Conservation (phyloP, 208 protist genomes). For the Wallacemonas sp. region DNA sequence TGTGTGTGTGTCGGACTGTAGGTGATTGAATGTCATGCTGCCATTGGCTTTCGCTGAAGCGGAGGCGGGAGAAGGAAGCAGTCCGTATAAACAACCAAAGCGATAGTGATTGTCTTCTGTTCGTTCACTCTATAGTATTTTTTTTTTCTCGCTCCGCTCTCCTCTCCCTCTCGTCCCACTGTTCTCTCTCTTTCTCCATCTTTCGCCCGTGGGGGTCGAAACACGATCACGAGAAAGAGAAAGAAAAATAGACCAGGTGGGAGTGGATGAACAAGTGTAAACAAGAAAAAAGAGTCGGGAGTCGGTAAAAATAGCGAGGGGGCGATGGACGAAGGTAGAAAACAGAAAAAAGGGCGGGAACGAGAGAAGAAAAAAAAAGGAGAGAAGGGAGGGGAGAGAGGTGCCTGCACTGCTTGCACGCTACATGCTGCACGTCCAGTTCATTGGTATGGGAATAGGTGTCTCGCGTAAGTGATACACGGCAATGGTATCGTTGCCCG, state of each 20-base stretch:
- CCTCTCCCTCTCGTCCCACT: no score
- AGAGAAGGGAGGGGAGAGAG: not conserved
- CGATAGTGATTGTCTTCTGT: no score
- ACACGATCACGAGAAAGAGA: conserved; percentile 14
- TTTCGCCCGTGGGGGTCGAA: no score
- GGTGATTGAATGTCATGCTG: not conserved
- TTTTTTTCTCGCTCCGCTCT: no score
- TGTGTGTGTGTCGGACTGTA: not conserved
- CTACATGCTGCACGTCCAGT: conserved; percentile 21
- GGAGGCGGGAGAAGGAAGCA: no score
- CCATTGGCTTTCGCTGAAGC: not conserved
- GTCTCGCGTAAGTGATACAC: conserved; percentile 75
- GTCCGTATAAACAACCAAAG: no score
- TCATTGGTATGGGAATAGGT: conserved; percentile 30
- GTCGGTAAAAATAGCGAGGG: not conserved
- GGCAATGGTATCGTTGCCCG: conserved; percentile 88
- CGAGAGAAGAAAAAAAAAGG: conserved; percentile 19
- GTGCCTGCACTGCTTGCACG: no score
- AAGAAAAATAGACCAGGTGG: conserved; percentile 18
- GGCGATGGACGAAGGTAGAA: not conserved
- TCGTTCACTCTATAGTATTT: no score
- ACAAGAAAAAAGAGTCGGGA: conserved; percentile 14
- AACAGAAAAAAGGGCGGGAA: not conserved
- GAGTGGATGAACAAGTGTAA: conserved; percentile 7
- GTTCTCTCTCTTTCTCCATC: no score